Conservation (phyloP, 164 flowering plant species). For the Magnolia officinalis region DNA sequence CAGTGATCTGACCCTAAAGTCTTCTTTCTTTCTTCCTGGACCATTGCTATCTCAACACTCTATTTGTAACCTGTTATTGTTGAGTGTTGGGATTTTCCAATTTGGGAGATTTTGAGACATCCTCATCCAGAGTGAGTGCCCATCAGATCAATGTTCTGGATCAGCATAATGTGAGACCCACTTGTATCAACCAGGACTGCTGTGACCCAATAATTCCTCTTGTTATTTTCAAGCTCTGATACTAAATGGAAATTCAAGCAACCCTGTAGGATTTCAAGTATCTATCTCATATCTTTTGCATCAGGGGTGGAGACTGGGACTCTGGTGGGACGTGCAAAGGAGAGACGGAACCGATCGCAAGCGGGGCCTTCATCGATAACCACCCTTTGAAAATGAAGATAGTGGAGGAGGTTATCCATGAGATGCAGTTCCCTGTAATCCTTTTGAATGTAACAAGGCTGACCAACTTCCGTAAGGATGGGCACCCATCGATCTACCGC, state of each 20-base stretch:
- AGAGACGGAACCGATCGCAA: conserved; percentile 60
- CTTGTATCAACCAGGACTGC: not conserved
- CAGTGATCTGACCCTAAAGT: not conserved
- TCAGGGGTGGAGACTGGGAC: conserved; percentile 99
- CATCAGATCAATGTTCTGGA: not conserved
- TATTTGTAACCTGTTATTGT: not conserved
- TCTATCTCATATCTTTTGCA: not conserved
- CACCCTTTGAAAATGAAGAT: conserved; percentile 87
- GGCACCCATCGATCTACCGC: conserved; percentile 85
- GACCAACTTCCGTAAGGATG: conserved; percentile 89
- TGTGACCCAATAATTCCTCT: not conserved
- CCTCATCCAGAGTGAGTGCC: not conserved
- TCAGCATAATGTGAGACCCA: not conserved
- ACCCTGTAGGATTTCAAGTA: not conserved
- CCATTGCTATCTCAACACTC: not conserved
- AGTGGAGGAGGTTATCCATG: conserved; percentile 67
- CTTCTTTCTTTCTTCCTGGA: not conserved
- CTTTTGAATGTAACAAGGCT: conserved; percentile 69
- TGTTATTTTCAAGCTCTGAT: too few species aligned
- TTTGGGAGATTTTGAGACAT: not conserved
- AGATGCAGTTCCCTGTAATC: conserved; percentile 51
- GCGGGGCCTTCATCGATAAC: conserved; percentile 54
- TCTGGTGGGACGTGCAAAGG: conserved; percentile 92
- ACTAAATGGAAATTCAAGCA: not conserved
- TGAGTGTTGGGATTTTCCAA: not conserved